Evolutionary conservation across 2,329 filamentous ascomycete genomes (phyloP).

Genomic region (Alternaria sp.): DNA sequence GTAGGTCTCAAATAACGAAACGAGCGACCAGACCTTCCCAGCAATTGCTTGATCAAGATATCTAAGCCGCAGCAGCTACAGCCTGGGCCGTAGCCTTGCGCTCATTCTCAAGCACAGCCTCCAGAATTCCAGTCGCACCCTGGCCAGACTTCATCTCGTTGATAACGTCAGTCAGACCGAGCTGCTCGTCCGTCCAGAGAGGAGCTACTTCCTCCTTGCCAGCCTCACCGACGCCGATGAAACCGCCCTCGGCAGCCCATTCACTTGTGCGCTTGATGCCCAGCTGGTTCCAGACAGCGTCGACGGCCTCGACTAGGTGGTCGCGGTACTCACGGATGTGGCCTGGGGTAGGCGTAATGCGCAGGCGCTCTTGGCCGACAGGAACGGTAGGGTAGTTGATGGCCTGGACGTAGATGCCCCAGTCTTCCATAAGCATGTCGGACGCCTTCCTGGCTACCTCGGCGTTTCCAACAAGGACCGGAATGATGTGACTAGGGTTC

Average conservation of each 20-base stretch:
- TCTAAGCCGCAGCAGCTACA: slow-evolving; percentile 51
- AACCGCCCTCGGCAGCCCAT: slow-evolving; percentile 89
- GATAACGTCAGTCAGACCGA: slow-evolving; percentile 68
- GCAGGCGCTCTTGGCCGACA: slow-evolving; percentile 94
- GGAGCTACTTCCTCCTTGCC: slow-evolving; percentile 66
- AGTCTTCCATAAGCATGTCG: slow-evolving; percentile 86
- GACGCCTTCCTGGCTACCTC: slow-evolving; percentile 91
- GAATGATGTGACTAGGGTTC: slow-evolving; percentile 96
- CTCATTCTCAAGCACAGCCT: slow-evolving; percentile 57
- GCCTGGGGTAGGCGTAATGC: slow-evolving; percentile 94
- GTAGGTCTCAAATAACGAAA: slow-evolving; percentile 34
- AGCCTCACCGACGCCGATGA: slow-evolving; percentile 88
- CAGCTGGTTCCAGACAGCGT: slow-evolving; percentile 86
- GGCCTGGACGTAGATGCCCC: slow-evolving; percentile 95
- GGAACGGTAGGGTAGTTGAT: slow-evolving; percentile 99
- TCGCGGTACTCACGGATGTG: slow-evolving; percentile 85
- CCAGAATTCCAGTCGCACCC: slow-evolving; percentile 54
- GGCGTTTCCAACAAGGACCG: slow-evolving; percentile 90
- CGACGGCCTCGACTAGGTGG: slow-evolving; percentile 81
- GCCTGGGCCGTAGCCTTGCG: slow-evolving; percentile 51
- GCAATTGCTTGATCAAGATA: not conserved
- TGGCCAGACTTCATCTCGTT: slow-evolving; percentile 61
- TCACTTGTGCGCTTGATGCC: slow-evolving; percentile 91
- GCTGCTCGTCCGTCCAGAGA: slow-evolving; percentile 92
- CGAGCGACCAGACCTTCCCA: slow-evolving; percentile 38